Base-by-base conservation (phyloP, 2,329 filamentous ascomycete species). In the Penicillium sp. region DNA sequence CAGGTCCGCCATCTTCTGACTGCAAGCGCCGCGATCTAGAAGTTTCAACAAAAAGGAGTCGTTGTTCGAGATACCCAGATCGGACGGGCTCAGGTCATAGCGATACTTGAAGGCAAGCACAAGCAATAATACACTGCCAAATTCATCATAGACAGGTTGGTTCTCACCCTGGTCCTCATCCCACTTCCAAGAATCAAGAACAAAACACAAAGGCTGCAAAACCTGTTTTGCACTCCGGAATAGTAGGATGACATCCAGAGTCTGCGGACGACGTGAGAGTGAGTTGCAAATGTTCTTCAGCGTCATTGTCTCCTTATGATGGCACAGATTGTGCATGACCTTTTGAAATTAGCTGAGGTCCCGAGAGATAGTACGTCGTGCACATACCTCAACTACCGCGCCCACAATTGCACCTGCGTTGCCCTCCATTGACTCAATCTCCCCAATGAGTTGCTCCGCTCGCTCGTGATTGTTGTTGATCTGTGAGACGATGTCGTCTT, bases 371-470 rank as follows among this genome's bases (percentile, higher is more conserved):
- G 32, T 21, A 40, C 43, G 31, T 6, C 4, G 39, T 18, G 11
- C 9, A 68, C 79, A 63, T 70, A 88, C 87, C 77, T 91, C 88
- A 38, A 86, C 84, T 43, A 92, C 79, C 2, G 92, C 92, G 56
- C 88, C 86, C 47, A 89, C 89, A 16, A 95, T 90, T 2, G 91
- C 91, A 2, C 90, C 91, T 2, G 91, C 91, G 71, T 97, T 97
- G 1, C 93, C 93, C 66, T 96, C 91, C 82, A 94, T 92, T 47
- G 88, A 88, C 53, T 96, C 91, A 22, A 99, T 79, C 65, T 96
- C 91, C 38, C 86, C 84, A 39, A 97, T 85, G 31, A 96, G 79
- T 42, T 86, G 83, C 61, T 92, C 89, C 1, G 90, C 85, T 59
- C 87, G 85, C 57, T 91, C 89, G 0, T 87, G 84, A 61, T 95